Percentiles rank a stretch among this genome's conserved stretches.
Evolutionary conservation across 192 early-diverging fungal genomes (phyloP).

Genomic region (Coemansia sp.): DNA sequence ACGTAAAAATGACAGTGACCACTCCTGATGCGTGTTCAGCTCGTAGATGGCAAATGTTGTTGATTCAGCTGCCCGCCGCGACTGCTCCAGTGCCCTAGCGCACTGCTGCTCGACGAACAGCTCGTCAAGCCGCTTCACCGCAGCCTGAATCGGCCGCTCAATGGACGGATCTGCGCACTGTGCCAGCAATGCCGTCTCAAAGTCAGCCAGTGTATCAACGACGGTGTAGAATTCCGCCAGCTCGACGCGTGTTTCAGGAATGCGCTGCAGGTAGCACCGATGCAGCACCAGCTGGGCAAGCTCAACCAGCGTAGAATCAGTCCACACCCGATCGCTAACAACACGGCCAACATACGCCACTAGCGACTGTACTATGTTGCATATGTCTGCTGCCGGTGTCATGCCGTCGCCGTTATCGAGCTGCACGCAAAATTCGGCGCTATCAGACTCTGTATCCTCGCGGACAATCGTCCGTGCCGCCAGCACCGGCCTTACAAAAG

Average conservation of each 20-base stretch:
- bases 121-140: constrained; percentile 13
- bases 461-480: not conserved
- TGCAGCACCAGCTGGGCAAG: constrained; percentile 20
- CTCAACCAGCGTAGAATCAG: constrained; percentile 2
- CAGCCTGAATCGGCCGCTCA: constrained; percentile 11
- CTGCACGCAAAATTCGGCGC: not conserved
- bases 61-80: constrained; percentile 15
- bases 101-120: constrained; percentile 22
- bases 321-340: not conserved
- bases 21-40: constrained; percentile 19
- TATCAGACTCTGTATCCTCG: not conserved
- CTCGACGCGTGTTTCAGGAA: constrained; percentile 13
- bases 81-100: constrained; percentile 9
- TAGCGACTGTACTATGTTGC: not conserved
- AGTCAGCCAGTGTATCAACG: constrained; percentile 11
- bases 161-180: not conserved
- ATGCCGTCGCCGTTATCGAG: not conserved
- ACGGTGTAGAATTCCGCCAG: constrained; percentile 5
- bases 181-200: constrained; percentile 16
- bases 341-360: constrained; percentile 7
- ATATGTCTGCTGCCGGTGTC: not conserved
- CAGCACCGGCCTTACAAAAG: constrained; percentile 18
- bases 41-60: constrained; percentile 8
- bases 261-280: constrained; percentile 20
- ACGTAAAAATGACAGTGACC: constrained; percentile 18